A percentile compares a stretch with the other conserved stretches of the same genome.
Conservation (phyloP, 2,329 filamentous ascomycete species). For the Colletotrichum neosansevieriae region DNA sequence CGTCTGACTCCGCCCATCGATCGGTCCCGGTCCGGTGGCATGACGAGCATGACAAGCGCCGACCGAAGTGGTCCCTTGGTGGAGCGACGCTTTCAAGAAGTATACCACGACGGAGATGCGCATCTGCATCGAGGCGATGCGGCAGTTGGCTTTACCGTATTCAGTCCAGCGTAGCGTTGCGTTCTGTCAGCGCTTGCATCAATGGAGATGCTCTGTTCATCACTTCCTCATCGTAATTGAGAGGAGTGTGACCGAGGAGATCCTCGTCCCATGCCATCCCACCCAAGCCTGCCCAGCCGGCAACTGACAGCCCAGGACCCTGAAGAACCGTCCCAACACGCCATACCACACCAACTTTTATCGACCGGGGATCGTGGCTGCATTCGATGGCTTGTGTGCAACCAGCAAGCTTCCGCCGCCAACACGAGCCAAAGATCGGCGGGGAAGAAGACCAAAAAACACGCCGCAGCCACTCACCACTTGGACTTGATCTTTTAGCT, state of each 20-base stretch:
- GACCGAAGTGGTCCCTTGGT: slow-evolving; percentile 22
- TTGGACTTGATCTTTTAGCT: not conserved
- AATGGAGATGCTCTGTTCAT: slow-evolving; percentile 1
- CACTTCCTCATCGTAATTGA: slow-evolving; percentile 11
- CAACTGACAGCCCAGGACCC: slow-evolving; percentile 9
- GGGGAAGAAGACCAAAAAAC: not conserved
- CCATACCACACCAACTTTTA: not conserved
- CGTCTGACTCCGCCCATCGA: not conserved
- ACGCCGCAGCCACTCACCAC: not conserved
- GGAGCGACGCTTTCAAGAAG: too few species aligned
- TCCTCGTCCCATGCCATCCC: not conserved
- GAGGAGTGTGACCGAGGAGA: slow-evolving; percentile 9
- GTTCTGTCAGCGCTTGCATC: not conserved
- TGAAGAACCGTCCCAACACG: slow-evolving; percentile 14
- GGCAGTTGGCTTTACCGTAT: not conserved
- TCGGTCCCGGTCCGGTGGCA: slow-evolving; percentile 23
- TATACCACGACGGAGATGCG: not conserved
- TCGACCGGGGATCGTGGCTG: slow-evolving; percentile 2
- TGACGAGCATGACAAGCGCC: slow-evolving; percentile 26
- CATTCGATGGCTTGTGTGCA: not conserved
- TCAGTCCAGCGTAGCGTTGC: not conserved
- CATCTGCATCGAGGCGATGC: not conserved
- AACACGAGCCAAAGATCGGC: slow-evolving; percentile 32
- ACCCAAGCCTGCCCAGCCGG: not conserved
- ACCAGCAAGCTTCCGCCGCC: slow-evolving; percentile 1